A percentile compares a stretch with the other conserved stretches of the same genome.
phyloP scores from a whole-genome alignment of 805 yeast species.

The Saccharomycopsis olivae region DNA sequence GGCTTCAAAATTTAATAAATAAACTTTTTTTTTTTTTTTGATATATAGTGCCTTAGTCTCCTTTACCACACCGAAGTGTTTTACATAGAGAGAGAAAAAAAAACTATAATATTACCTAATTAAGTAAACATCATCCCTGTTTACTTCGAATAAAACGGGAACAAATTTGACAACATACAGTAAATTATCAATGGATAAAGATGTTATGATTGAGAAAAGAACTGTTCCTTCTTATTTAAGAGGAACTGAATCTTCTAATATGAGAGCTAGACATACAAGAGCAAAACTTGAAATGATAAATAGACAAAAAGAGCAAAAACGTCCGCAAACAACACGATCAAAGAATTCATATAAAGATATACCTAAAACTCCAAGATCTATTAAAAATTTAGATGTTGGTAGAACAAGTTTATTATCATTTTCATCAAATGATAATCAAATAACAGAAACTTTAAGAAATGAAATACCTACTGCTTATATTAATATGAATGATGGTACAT shows the following conservation, averaged over 20 bases:
- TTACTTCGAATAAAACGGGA: no score
- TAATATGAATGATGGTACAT: neutral
- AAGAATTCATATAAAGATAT: constrained; percentile 1
- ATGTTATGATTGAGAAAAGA: no score
- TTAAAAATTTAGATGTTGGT: neutral
- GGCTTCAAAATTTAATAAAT: no score
- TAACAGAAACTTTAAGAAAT: constrained; percentile 2
- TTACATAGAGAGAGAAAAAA: no score
- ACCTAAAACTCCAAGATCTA: constrained; percentile 2
- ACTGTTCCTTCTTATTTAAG: constrained; percentile 15
- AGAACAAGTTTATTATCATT: neutral
- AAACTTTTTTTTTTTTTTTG: no score
- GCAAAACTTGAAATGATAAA: neutral
- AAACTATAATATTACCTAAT: no score
- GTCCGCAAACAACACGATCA: neutral
- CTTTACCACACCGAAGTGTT: no score
- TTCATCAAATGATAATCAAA: constrained; percentile 1
- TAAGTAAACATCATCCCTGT: no score
- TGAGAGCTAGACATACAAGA: constrained; percentile 6
- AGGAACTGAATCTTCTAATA: constrained; percentile 13
- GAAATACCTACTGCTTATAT: constrained; percentile 8
- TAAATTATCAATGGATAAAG: no score
- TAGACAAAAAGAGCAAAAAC: neutral
- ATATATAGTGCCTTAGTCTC: no score
- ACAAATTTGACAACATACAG: no score